Conservation (phyloP, 345 rosid species). For the Chamaenerion angustifolium region DNA sequence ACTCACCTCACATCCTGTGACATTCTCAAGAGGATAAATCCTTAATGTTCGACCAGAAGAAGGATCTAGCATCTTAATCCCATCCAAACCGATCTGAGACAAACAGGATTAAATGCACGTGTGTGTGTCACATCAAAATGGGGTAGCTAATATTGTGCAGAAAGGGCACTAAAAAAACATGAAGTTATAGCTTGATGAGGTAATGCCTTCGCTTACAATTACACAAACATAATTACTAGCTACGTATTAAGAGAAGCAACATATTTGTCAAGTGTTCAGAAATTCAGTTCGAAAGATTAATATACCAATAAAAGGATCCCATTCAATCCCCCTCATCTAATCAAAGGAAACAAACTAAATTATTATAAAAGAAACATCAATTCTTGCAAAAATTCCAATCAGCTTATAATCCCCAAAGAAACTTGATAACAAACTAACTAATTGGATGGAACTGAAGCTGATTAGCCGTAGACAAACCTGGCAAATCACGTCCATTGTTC, state of each 20-base stretch:
- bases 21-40: constrained; percentile 87
- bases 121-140: background rate
- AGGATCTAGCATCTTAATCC: constrained; percentile 95
- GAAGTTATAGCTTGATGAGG: too few species aligned
- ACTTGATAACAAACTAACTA: background rate
- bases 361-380: too few species aligned
- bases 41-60: constrained; percentile 67
- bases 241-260: too few species aligned
- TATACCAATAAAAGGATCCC: too few species aligned
- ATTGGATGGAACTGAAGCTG: background rate
- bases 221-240: too few species aligned
- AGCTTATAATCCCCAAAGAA: background rate
- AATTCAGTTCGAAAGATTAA: too few species aligned
- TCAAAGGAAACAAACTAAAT: too few species aligned
- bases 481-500: constrained; percentile 86
- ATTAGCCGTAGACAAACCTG: constrained; percentile 32
- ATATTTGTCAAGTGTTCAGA: too few species aligned
- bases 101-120: background rate
- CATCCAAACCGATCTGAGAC: constrained; percentile 92
- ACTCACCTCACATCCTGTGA: constrained; percentile 91
- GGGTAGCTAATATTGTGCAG: background rate
- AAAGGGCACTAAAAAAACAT: too few species aligned
- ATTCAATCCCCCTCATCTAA: too few species aligned
- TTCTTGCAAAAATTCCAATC: too few species aligned
- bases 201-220: too few species aligned